Evolutionary conservation across 2,329 filamentous ascomycete species (phyloP), one percentile per base, ranked within the genome.

Genomic region (Calonectria naviculata): DNA sequence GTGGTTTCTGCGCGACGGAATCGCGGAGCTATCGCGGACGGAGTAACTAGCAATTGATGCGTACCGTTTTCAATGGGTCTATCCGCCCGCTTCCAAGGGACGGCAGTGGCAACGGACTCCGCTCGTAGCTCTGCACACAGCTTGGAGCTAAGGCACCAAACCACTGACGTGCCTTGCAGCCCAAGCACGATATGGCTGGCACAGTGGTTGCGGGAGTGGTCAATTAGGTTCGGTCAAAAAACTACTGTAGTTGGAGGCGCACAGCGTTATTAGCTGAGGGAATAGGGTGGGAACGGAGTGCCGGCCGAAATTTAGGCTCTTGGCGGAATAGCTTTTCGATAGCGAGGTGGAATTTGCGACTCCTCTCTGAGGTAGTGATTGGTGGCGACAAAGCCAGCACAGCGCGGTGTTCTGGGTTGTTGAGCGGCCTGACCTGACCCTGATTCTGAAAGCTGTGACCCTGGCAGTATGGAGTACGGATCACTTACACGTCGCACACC

Each of bases 401-500:
- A 67, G 21, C 10, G 29, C 19, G 26, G 44, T 47, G 65, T 67
- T 61, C 52, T 44, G 42, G 65, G 47, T 56, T 46, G 60, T 64
- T 38, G 41, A 56, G 24, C 38, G 46, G 61, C 52, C 58, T 54
- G 31, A 29, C 67, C 62, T 52, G 60, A 54, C 52, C 67, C 67
- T 65, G 67, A 65, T 69, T 65, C 61, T 61, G 67, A 64, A 21
- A 52, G 67, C 36, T 19, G 31, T 24, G 60, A 64, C 46, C 52
- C 67, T 56, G 29, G 60, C 19, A 58, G 44, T 26, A 29, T 47
- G 31, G 21, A 58, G 44, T 26, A 29, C 38, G 31, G 21, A 49
- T 52, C 36, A 54, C 41, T n/a, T 47, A 26, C 15, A 13, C 10
- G 9, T 36, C 10, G 29, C n/a, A 8, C 63, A 38, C 28, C 58